phyloP scores from a whole-genome alignment of 768 basidiomycete genomes.

The Rubroboletus satanas region DNA sequence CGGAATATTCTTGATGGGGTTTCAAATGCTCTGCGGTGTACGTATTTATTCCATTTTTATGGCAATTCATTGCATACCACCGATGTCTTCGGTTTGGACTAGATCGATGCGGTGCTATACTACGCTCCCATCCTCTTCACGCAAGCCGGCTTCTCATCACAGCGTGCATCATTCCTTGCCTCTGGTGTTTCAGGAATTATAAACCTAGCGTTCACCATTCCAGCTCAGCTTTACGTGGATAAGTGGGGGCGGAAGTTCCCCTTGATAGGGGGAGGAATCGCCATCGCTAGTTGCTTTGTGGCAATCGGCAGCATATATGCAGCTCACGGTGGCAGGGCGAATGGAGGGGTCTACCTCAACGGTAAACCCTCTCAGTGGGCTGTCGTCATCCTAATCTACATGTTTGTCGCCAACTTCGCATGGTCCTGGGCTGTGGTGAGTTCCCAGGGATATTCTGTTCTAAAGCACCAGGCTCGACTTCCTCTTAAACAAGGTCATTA shows the following conservation, averaged over 20 bases:
- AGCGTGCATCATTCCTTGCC: conserved; percentile 47
- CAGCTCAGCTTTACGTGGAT: conserved; percentile 38
- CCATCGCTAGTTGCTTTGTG: conserved; percentile 38
- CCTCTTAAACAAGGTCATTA: conserved; percentile 24
- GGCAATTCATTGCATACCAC: neutral
- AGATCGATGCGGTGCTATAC: conserved; percentile 31
- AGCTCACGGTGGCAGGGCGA: conserved; percentile 31
- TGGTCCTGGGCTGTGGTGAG: conserved; percentile 43
- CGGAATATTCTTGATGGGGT: conserved; percentile 42
- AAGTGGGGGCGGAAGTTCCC: conserved; percentile 36
- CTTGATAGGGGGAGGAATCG: conserved; percentile 41
- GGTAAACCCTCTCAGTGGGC: conserved; percentile 32
- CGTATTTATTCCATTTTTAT: neutral
- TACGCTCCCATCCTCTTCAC: conserved; percentile 48
- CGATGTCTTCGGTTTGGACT: neutral
- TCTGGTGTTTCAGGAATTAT: conserved; percentile 48
- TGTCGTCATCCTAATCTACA: conserved; percentile 45
- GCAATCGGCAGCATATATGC: conserved; percentile 45
- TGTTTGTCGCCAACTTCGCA: conserved; percentile 42
- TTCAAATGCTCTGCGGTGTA: conserved; percentile 37
- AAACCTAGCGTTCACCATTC: conserved; percentile 38
- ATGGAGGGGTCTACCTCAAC: conserved; percentile 22
- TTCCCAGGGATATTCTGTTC: neutral
- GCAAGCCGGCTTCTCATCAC: conserved; percentile 47
- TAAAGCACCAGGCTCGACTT: neutral